Conservation (phyloP, 2,329 filamentous ascomycete genomes). For the Rutstroemia sp. region DNA sequence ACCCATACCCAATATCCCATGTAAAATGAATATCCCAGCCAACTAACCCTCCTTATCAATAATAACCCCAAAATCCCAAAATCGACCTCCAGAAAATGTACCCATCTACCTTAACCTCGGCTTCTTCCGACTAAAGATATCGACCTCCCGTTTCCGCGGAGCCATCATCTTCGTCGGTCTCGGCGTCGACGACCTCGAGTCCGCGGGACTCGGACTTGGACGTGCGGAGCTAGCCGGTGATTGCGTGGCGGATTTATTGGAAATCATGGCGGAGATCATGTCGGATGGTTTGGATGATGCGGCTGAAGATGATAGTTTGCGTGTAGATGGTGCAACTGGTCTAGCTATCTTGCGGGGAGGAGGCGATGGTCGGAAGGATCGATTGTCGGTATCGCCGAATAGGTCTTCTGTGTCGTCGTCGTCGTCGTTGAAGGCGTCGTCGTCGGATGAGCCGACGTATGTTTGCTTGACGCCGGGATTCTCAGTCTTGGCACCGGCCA, state of each 20-base stretch:
- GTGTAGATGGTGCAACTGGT: not conserved
- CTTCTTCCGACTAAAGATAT: constrained; percentile 21
- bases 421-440: constrained; percentile 14
- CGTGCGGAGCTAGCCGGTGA: not conserved
- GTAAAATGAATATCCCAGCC: too few species aligned
- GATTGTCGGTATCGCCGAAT: constrained; percentile 16
- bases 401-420: constrained; percentile 19
- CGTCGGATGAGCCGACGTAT: constrained; percentile 21
- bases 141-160: constrained; percentile 18
- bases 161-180: constrained; percentile 16
- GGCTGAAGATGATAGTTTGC: not conserved
- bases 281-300: not conserved
- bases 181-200: constrained; percentile 6
- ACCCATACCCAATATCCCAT: too few species aligned
- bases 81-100: too few species aligned
- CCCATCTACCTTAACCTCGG: too few species aligned
- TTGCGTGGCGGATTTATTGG: not conserved
- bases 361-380: constrained; percentile 1
- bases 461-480: constrained; percentile 10
- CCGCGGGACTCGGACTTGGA: constrained; percentile 2
- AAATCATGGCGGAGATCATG: not conserved
- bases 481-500: constrained; percentile 11
- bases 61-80: too few species aligned
- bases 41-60: too few species aligned
- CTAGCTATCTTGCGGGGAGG: constrained; percentile 2